Evolutionary conservation across 805 yeast genomes (phyloP), one percentile per base, ranked within the genome.

Genomic region (Starmera pachycereana): DNA sequence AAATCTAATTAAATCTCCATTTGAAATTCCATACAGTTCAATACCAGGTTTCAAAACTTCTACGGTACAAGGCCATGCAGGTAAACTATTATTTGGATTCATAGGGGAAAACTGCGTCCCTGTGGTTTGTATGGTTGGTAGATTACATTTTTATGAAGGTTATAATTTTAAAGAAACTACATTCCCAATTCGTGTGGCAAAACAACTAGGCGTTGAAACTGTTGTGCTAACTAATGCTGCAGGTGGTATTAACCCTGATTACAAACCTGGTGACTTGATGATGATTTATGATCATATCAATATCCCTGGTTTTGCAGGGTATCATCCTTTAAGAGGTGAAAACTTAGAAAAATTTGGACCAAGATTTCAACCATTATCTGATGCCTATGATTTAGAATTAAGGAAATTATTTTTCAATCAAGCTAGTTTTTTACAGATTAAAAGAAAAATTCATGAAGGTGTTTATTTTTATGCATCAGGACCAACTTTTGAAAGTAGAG

Each of bases 191-290:
- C 72, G 98, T 42, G 79, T 83, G 19, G 76, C 94, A 40, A 68
- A 76, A 38, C 57, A 65, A 33, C 61, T 89, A 51, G 86, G 81
- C 0, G 76, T 80, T 27, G 60, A 68, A 35, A 66, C 69, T 4
- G 66, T 90, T 34, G 66, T 90, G 19, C 94, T 81, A 9, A 90
- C 97, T n/a, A 90, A 90, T 61, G 98, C 98, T 1, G 95, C 96
- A 2, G 98, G 97, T 36, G 97, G 96, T 1, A 60, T 83, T 36
- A 82, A 87, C 52, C 61, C 74, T 2, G 54, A 52, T 4, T 89
- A 61, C 59, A 69, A 69, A 39, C 84, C 90, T 2, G 96, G 97
- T 29, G 97, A 92, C 54, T 65, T 90, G 47, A 90, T 92, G 97
- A 70, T 92, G 37, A 74, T 90, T 46, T 72, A 72, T 48, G 98